These are phyloP conservation scores for Stephania cephalantha DNA, from an alignment of 164 flowering plant species.

Conservation along the genomic window DNA sequence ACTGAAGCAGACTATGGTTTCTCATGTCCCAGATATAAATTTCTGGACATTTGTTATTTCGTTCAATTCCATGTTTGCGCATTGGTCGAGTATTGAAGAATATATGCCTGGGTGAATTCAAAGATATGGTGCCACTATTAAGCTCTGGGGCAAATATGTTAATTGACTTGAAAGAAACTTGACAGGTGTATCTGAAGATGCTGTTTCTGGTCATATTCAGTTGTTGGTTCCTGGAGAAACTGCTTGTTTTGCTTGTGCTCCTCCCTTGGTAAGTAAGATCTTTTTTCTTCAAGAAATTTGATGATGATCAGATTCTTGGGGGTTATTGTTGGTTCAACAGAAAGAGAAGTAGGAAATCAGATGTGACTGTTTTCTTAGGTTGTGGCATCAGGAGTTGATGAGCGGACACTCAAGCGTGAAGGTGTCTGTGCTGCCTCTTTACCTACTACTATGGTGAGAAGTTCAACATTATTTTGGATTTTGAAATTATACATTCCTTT, in stretches of 20 bases:
- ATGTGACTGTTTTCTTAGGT: slow-evolving; percentile 38
- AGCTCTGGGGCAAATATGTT: background rate
- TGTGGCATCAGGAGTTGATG: slow-evolving; percentile 98
- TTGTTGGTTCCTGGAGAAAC: slow-evolving; percentile 94
- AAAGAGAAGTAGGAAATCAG: background rate
- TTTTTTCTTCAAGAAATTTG: background rate
- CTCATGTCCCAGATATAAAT: background rate
- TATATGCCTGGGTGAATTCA: background rate
- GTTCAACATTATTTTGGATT: background rate
- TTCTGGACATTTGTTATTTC: background rate
- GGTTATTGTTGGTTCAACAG: background rate
- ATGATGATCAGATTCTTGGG: background rate
- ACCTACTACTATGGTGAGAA: slow-evolving; percentile 91
- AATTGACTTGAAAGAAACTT: background rate
- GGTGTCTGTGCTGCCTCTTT: slow-evolving; percentile 99
- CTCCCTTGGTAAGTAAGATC: slow-evolving; percentile 77
- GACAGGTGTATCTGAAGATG: slow-evolving; percentile 98
- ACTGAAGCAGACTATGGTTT: background rate
- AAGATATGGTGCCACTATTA: background rate
- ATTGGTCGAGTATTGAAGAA: background rate
- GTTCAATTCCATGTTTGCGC: background rate
- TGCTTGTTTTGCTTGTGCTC: slow-evolving; percentile 99
- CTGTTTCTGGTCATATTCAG: slow-evolving; percentile 98
- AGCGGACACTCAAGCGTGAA: slow-evolving; percentile 94
- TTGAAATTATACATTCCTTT: background rate